Base-by-base conservation (phyloP, 306 rosid species). In the Spatholobus suberectus region DNA sequence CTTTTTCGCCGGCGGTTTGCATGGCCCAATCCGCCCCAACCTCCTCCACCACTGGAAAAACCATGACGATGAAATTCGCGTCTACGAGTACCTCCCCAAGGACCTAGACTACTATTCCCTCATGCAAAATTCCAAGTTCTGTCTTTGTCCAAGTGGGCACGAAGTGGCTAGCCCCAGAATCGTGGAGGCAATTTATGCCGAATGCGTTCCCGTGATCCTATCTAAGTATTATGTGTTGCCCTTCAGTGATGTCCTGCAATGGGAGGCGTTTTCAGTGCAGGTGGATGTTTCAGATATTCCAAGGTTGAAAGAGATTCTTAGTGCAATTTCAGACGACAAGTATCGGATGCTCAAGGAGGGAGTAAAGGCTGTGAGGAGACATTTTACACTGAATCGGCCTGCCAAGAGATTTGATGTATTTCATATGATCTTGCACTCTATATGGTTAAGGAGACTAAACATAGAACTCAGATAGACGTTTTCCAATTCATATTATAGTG, bases 161-260 rank as follows among this genome's bases (percentile, higher is more conserved):
- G 98, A 94, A 73, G 98, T 94, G 76, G 95, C 97, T 5, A 94
- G 98, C 76, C 98, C 97, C 0, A 89, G 98, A 75, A 85, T 94
- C 8, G 93, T 88, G 26, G 98, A 94, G 86, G 88, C 95, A 76
- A 88, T 94, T 74, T 90, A 90, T 26, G 92, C 94, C 0, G 94
- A 88, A 46, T 90, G 97, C 13, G 92, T 92, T 67, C 93, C 93
- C 0, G 97, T 92, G 66, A 86, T 90, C 21, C 32, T 90, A 6
- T 90, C 93, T 0, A 37, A 86, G 78, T 6, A 72, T 49, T 89
- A 89, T n/a, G 87, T 78, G 17, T 76, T 90, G 68, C 94, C 96
- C 26, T 90, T 92, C 55, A 83, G 92, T 23, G 93, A 92, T 78
- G 93, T 90, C 15, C 66, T 89, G 83, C 81, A 79, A 70, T 90